phyloP scores from a whole-genome alignment of 2,329 filamentous ascomycete species.

The Didymella pomorum region DNA sequence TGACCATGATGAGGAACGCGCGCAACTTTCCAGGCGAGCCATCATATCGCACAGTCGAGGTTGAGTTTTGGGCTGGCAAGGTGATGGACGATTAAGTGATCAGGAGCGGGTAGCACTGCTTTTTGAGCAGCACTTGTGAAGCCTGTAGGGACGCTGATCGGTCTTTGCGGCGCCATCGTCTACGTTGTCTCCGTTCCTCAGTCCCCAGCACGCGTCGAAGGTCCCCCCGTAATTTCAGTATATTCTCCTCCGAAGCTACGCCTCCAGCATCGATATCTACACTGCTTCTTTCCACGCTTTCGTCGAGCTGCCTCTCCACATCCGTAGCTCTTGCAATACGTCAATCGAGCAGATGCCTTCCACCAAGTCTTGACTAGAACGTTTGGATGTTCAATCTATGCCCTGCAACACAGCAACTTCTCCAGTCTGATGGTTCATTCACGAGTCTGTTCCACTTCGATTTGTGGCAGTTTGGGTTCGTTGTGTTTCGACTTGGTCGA shows the following conservation, averaged over 20 bases:
- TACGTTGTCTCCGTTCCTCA: neutral
- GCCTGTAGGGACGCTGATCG: too few species aligned
- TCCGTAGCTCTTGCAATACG: neutral
- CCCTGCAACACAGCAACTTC: neutral
- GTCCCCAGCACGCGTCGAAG: neutral
- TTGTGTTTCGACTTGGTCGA: neutral
- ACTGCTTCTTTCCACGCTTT: neutral
- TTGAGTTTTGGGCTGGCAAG: slow-evolving; percentile 13
- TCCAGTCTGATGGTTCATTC: neutral
- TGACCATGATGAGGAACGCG: slow-evolving; percentile 17
- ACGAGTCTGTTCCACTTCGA: neutral
- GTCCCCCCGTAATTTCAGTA: neutral
- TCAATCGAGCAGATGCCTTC: neutral
- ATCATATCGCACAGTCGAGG: slow-evolving; percentile 20
- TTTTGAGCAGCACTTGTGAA: neutral
- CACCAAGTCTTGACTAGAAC: neutral
- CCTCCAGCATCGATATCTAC: neutral
- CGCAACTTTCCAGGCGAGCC: slow-evolving; percentile 17
- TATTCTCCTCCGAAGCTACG: neutral
- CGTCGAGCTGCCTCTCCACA: neutral
- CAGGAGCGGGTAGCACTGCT: neutral
- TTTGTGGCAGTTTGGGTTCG: neutral
- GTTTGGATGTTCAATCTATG: neutral
- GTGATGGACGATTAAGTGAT: neutral
- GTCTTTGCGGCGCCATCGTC: too few species aligned